phyloP scores from a whole-genome alignment of 2,329 filamentous ascomycete genomes.

The Fusarium keratoplasticum region DNA sequence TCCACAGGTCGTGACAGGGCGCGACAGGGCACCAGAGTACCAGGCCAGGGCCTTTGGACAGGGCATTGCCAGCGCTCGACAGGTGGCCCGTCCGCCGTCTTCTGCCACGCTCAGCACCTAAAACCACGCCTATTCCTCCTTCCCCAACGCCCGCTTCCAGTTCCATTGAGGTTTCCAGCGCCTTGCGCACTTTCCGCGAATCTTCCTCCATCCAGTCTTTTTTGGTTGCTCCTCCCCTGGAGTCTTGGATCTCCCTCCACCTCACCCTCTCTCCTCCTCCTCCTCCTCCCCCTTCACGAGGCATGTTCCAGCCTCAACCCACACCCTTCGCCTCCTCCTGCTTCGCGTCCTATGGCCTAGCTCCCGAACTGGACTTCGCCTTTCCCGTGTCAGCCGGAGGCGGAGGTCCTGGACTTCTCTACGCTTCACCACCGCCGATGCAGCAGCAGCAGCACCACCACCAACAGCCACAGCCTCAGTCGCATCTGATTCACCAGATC shows the following conservation, averaged over 20 bases:
- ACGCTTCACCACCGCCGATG: conserved; percentile 26
- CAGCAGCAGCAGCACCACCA: conserved; percentile 13
- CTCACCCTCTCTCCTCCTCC: conserved; percentile 18
- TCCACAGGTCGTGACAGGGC: conserved; percentile 38
- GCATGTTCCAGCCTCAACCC: conserved; percentile 68
- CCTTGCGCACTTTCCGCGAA: conserved; percentile 21
- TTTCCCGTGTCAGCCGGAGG: conserved; percentile 42
- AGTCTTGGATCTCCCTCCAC: not conserved
- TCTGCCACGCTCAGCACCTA: conserved; percentile 20
- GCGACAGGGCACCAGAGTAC: conserved; percentile 27
- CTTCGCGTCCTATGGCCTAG: conserved; percentile 56
- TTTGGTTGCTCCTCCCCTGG: not conserved
- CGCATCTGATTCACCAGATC: conserved; percentile 25
- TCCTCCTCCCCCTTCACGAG: conserved; percentile 35
- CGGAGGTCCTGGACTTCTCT: conserved; percentile 38
- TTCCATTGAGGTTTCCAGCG: conserved; percentile 14
- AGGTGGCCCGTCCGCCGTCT: conserved; percentile 29
- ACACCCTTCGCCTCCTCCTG: conserved; percentile 60
- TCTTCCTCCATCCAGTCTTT: conserved; percentile 8
- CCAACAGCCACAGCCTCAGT: conserved; percentile 25
- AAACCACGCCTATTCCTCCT: conserved; percentile 28
- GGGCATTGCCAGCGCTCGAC: conserved; percentile 22
- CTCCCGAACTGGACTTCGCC: conserved; percentile 44
- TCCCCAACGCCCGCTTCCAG: conserved; percentile 10
- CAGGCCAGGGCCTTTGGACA: conserved; percentile 4